Percentiles rank a stretch among this genome's conserved stretches.
Conservation (phyloP, 202 grass and related monocot species). For the Panicum hallii region DNA sequence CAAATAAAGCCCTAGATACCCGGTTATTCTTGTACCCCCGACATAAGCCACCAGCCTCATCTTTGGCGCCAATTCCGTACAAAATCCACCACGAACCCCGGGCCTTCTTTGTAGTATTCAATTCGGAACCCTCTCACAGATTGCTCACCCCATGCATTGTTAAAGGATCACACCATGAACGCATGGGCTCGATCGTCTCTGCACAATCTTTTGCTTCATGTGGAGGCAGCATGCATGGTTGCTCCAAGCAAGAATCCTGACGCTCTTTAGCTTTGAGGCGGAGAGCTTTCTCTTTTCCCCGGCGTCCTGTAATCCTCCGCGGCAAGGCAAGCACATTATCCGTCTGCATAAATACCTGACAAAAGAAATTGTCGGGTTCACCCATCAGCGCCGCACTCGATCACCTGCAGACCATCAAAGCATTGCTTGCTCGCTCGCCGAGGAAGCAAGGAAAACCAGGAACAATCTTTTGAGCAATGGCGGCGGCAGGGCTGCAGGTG, state of each 20-base stretch:
- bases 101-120: slow-evolving; percentile 41
- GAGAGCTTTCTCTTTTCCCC: slow-evolving; percentile 47
- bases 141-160: slow-evolving; percentile 17
- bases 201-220: neutral
- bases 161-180: slow-evolving; percentile 47
- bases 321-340: slow-evolving; percentile 67
- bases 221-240: slow-evolving; percentile 38
- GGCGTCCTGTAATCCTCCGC: slow-evolving; percentile 55
- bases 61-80: slow-evolving; percentile 39
- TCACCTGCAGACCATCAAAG: slow-evolving; percentile 2
- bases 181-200: slow-evolving; percentile 12
- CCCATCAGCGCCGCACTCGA: slow-evolving; percentile 16
- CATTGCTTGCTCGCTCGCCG: neutral
- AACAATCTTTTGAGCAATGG: slow-evolving; percentile 43
- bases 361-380: slow-evolving; percentile 29
- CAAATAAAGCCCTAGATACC: slow-evolving; percentile 9
- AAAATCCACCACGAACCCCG: neutral
- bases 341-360: slow-evolving; percentile 48
- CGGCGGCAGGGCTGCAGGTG: slow-evolving; percentile 75
- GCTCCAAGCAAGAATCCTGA: slow-evolving; percentile 57
- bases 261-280: slow-evolving; percentile 64
- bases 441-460: slow-evolving; percentile 6
- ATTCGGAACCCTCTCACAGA: neutral
- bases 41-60: slow-evolving; percentile 33
- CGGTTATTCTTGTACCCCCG: slow-evolving; percentile 30